Base-by-base conservation (phyloP, 352 stramenopile genomes). In the Phytophthora foliorum region DNA sequence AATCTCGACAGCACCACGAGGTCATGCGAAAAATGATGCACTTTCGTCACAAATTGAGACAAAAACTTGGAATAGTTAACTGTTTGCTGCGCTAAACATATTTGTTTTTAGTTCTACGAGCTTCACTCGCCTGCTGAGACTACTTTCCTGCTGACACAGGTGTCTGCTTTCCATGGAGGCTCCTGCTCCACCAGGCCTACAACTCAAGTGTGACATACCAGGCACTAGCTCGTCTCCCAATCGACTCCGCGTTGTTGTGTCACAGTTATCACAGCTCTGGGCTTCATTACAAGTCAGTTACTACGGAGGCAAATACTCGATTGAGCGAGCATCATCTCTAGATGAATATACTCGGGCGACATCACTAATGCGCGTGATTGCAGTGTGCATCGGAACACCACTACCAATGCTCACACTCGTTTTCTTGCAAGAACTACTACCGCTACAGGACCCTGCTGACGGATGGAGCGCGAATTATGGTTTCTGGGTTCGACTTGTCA, bases 381-480 rank as follows among this genome's bases (percentile, higher is more conserved):
- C 67, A 1, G 51, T 73, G 10, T 76, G 63, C 22, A 14, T 68
- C 6, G 57, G 44, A 2, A 63, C 57, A 0, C 63, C 68, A 36
- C 0, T 76, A 2, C 62, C 68, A 4, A 68, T 68, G 56, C 10
- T 57, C 0, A n/a, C 27, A 10, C 16, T 72, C 0, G 24, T 66
- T 6, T 31, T 67, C 8, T 14, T 65, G 0, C 53, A 69, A 32
- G 68, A 72, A 14, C 6, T 68, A 3, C 7, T 76, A 17, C 68
- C 68, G 2, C 49, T 72, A 0, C 63, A 72, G 41, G 34, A 73
- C 8, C 57, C 63, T 27, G n/a, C 25, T 2, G 53, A 56, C 2
- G 63, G 57, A 10, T 72, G 55, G 51, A 16, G 14, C 5, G 46
- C 17, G 4, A 76, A 76, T 27, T 66, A 72, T 44, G 63, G 57